Base-by-base conservation (phyloP, 2,329 filamentous ascomycete species). In the Claviceps sp. region DNA sequence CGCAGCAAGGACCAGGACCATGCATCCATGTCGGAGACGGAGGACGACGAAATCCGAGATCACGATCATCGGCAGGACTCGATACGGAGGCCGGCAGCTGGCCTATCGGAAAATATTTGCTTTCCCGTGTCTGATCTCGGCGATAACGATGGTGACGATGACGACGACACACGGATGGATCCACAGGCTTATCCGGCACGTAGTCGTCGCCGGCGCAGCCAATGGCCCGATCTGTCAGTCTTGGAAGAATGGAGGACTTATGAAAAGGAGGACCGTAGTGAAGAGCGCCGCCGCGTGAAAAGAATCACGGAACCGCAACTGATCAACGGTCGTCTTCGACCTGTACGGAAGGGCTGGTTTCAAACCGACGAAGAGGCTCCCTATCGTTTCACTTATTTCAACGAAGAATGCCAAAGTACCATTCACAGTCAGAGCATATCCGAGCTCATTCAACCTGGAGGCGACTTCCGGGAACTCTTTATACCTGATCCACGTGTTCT, bases 321-420 rank as follows among this genome's bases (percentile, higher is more conserved):
- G 59, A 84, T 98, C 54, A 91, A 91, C 54, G 93, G 93, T 0
- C 81, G 93, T 51, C 71, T 98, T 45, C 82, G 93, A 5, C 89
- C 90, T 13, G 81, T 87, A 41, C 82, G 86, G 56, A 80, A 78
- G 59, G 79, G 80, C 14, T 98, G 91, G 91, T 91, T 89, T 65
- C 80, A 85, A 41, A 82, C 87, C 50, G 87, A 93, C 57, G 90
- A 95, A 55, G 91, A 96, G 57, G 82, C 85, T 0, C 93, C 93
- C 0, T 97, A 94, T 65, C 81, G 93, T 26, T 98, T 96, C 66
- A 97, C 93, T 0, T 98, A 98, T 67, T 98, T 98, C 75, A 97
- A 97, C 66, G 93, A 97, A 64, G 89, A 95, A 56, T 89, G 97
- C 52, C 85, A 89, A 61, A 94, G 87, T 66, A 98, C 93, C 0